Conservation (phyloP, 2,329 filamentous ascomycete genomes). For the Aspergillus sp. region DNA sequence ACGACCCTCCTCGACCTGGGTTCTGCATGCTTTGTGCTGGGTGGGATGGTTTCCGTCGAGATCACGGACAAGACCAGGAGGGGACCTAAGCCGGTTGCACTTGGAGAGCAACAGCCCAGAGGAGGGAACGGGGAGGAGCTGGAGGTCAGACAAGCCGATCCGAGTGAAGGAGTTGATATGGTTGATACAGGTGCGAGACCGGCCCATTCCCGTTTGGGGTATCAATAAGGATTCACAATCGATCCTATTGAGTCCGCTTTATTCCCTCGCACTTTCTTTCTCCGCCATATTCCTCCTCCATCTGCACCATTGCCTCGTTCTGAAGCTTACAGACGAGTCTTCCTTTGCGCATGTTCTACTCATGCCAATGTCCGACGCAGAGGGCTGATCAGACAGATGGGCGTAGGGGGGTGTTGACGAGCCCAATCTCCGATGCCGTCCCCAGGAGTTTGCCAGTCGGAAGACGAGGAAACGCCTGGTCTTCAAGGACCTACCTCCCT, state of each 20-base stretch:
- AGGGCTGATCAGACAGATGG: not conserved
- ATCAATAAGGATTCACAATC: slow-evolving; percentile 20
- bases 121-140: not conserved
- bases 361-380: too few relatives aligned
- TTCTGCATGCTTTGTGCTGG: not conserved
- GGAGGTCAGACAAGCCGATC: not conserved
- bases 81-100: not conserved
- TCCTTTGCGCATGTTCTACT: too few relatives aligned
- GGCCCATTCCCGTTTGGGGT: slow-evolving; percentile 21
- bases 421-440: too few relatives aligned
- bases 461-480: too few relatives aligned
- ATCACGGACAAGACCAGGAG: too few relatives aligned
- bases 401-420: too few relatives aligned
- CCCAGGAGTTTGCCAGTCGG: too few relatives aligned
- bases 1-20: not conserved
- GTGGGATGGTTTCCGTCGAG: not conserved
- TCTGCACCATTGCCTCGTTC: not conserved
- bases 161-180: not conserved
- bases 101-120: not conserved
- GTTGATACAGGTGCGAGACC: not conserved
- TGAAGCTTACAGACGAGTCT: not conserved
- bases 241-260: not conserved
- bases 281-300: not conserved
- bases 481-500: too few relatives aligned
- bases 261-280: not conserved